Evolutionary conservation across 148 eudicot species (phyloP), one percentile per base, ranked within the genome.

Genomic region (Talinum fruticosum): DNA sequence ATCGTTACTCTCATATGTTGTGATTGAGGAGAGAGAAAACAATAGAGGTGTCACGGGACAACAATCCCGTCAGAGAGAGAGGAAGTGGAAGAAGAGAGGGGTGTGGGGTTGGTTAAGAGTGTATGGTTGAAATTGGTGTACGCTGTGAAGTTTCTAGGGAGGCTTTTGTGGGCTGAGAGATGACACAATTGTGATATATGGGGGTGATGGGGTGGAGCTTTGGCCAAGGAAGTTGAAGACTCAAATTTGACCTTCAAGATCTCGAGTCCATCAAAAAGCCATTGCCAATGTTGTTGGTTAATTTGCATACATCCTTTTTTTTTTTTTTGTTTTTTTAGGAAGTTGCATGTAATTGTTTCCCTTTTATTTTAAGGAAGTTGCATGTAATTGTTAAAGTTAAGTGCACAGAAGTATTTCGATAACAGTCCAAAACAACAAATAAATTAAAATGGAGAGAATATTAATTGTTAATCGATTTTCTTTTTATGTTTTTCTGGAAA

Each of bases 141-240:
- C 80, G 83, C 79, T 41, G 38, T 86, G 19, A 86, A 81, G 84
- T 77, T 86, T 44, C 38, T 81, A 30, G 49, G 86, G 86, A 88
- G 91, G 79, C 10, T 72, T 35, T 57, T 87, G 61, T 90, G 91
- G 89, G 77, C n/a, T 87, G 62, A 88, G 66, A 62, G 98, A 93
- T 72, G 38, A 74, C 72, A 76, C 33, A 71, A 88, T 89, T 71
- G 85, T 85, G 78, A 75, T 93, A 23, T 84, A 89, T 53, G 98
- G 98, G 4, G 98, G 98, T 5, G 87, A 76, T 12, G 94, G 94
- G 32, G 94, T 91, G 69, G 96, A 93, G 84, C 86, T 88, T 37
- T 93, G 97, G 96, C 96, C 96, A 0, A 81, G 96, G 80, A 80
- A 83, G 69, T 71, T 91, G 68, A 87, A 81, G 0, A 93, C 96